Base-by-base conservation (phyloP, 805 yeast species). In the Priceomyces melissophilus region DNA sequence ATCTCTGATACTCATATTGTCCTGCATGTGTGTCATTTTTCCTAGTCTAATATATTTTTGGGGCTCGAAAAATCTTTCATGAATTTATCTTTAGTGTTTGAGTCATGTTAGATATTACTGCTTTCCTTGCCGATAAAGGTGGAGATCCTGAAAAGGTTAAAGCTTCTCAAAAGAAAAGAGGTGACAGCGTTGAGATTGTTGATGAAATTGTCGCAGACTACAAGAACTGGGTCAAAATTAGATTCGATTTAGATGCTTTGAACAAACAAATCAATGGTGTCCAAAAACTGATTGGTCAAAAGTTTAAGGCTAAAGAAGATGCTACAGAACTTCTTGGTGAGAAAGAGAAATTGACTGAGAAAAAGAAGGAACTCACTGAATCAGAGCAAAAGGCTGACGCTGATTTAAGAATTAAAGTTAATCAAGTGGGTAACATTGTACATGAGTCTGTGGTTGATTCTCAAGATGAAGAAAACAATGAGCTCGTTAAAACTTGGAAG, bases 111-210 rank as follows among this genome's bases (percentile, higher is more conserved):
- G 99, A 93, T 66, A 87, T 93, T 52, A 74, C 84, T 51, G 85
- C 86, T 61, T 93, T 93, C 63, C 83, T 93, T 54, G 96, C 82
- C 54, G 99, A 93, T 61, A 91, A 89, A 69, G 99, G 99, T 44
- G 99, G 99, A 48, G 80, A 90, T 65, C 96, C 99, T 32, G 91
- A 90, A 53, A 73, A 73, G 40, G 88, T 93, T 61, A 84, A 84
- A 63, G 79, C 72, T 58, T 90, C 97, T 30, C 99, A 93, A 68
- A 81, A 72, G 65, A 96, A 95, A 47, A 88, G 99, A 75, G 96
- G 95, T 47, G 98, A 79, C 54, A 72, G 93, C 28, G 98, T 90
- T 39, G 99, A 93, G 67, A 59, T 93, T 39, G 98, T 93, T 39
- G 99, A 93, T 63, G 96, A 91, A 70, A 90, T 93, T 63, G 87